phyloP scores from a whole-genome alignment of 768 basidiomycete species.

The Termitomyces sp. region DNA sequence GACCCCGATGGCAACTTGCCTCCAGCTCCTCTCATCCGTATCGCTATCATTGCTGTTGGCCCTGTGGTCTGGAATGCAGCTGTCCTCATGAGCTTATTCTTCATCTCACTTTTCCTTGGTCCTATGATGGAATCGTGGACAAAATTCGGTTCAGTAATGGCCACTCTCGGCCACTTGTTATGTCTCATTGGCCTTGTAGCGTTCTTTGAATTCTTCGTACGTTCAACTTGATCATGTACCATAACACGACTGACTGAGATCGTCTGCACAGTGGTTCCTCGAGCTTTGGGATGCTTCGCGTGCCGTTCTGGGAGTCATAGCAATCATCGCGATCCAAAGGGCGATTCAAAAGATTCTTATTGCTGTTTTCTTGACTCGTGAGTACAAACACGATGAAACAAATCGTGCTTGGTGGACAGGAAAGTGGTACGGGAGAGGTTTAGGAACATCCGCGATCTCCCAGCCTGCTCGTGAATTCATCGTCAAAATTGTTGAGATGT shows the following conservation, averaged over 20 bases:
- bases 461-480: slow-evolving; percentile 97
- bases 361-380: slow-evolving; percentile 89
- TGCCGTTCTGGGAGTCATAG: slow-evolving; percentile 88
- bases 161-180: slow-evolving; percentile 82
- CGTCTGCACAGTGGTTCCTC: slow-evolving; percentile 76
- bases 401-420: slow-evolving; percentile 99
- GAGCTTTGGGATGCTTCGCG: slow-evolving; percentile 97
- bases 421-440: slow-evolving; percentile 93
- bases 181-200: slow-evolving; percentile 78
- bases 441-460: slow-evolving; percentile 85
- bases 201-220: slow-evolving; percentile 95
- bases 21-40: slow-evolving; percentile 87
- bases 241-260: slow-evolving; percentile 19
- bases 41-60: slow-evolving; percentile 83
- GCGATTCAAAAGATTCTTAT: slow-evolving; percentile 94
- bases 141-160: slow-evolving; percentile 91
- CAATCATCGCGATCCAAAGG: slow-evolving; percentile 87
- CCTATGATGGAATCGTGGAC: slow-evolving; percentile 83
- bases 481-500: slow-evolving; percentile 98
- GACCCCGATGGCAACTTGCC: slow-evolving; percentile 52
- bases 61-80: slow-evolving; percentile 96
- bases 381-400: slow-evolving; percentile 98
- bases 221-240: slow-evolving; percentile 32
- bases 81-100: slow-evolving; percentile 79
- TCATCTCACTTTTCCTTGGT: slow-evolving; percentile 88